Conservation (phyloP, 768 basidiomycete species). For the Suillus clintonianus region DNA sequence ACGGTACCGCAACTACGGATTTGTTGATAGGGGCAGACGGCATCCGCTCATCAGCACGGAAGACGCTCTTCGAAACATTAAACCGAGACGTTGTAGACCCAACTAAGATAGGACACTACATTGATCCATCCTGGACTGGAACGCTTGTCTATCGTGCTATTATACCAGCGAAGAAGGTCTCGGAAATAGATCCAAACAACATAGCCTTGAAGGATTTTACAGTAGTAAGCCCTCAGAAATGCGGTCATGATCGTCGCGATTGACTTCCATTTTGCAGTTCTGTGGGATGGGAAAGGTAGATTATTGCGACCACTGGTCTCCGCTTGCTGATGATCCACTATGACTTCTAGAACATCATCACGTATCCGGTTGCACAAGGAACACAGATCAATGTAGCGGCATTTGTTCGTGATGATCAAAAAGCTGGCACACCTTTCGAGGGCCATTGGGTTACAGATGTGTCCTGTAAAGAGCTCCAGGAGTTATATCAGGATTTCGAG, state of each 20-base stretch:
- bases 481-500: conserved; percentile 33
- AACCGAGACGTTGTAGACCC: conserved; percentile 8
- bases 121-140: conserved; percentile 43
- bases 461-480: conserved; percentile 27
- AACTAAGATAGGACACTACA: conserved; percentile 16
- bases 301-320: not conserved
- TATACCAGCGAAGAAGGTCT: conserved; percentile 29
- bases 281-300: not conserved
- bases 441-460: conserved; percentile 26
- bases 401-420: conserved; percentile 25
- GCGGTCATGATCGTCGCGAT: not conserved
- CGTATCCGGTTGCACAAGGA: conserved; percentile 39
- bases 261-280: conserved; percentile 14
- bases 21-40: conserved; percentile 47
- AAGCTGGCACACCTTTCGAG: conserved; percentile 29
- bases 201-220: conserved; percentile 17
- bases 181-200: conserved; percentile 33
- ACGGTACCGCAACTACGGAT: conserved; percentile 36
- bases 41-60: conserved; percentile 37
- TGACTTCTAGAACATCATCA: conserved; percentile 36
- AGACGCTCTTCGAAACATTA: conserved; percentile 22
- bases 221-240: conserved; percentile 13
- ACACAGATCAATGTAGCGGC: conserved; percentile 36
- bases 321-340: not conserved
- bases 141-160: conserved; percentile 39